A percentile compares a stretch with the other conserved stretches of the same genome.
Conservation (phyloP, 345 rosid species). For the Schrenkiella parvula region DNA sequence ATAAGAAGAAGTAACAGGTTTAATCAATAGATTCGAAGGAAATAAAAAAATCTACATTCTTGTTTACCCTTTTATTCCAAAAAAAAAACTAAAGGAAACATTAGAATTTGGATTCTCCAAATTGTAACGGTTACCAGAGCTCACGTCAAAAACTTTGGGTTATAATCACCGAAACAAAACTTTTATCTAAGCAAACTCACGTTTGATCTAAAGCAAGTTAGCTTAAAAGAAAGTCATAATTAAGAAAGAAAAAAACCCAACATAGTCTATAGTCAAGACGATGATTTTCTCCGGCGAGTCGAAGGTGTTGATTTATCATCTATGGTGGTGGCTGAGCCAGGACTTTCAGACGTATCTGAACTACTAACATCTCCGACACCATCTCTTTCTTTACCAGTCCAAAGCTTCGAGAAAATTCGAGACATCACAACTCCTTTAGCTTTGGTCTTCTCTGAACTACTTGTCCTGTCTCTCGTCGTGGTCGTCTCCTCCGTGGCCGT, state of each 20-base stretch:
- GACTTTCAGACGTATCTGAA: conserved; percentile 66
- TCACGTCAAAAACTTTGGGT: neutral
- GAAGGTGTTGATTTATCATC: conserved; percentile 76
- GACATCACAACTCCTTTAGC: conserved; percentile 59
- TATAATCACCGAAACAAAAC: neutral
- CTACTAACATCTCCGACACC: conserved; percentile 53
- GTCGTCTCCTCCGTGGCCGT: conserved; percentile 37
- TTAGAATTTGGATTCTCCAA: conserved; percentile 17
- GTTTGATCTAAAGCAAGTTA: conserved; percentile 20
- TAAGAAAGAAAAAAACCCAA: neutral
- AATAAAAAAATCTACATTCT: too few relatives aligned
- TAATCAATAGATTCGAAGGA: neutral
- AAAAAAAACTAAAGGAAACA: neutral
- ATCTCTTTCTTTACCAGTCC: conserved; percentile 58
- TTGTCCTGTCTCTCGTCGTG: conserved; percentile 27
- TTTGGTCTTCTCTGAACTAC: conserved; percentile 39
- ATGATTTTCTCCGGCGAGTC: conserved; percentile 48
- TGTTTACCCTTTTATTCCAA: neutral
- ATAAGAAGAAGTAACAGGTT: neutral
- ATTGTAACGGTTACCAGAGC: conserved; percentile 19
- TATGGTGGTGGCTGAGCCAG: conserved; percentile 61
- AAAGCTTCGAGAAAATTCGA: conserved; percentile 52
- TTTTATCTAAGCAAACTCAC: neutral
- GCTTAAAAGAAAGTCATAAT: neutral
- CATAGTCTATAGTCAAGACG: conserved; percentile 20